Evolutionary conservation across 176 grass and related monocot genomes (phyloP), one percentile per base, ranked within the genome.

Genomic region (Triticum monococcum): DNA sequence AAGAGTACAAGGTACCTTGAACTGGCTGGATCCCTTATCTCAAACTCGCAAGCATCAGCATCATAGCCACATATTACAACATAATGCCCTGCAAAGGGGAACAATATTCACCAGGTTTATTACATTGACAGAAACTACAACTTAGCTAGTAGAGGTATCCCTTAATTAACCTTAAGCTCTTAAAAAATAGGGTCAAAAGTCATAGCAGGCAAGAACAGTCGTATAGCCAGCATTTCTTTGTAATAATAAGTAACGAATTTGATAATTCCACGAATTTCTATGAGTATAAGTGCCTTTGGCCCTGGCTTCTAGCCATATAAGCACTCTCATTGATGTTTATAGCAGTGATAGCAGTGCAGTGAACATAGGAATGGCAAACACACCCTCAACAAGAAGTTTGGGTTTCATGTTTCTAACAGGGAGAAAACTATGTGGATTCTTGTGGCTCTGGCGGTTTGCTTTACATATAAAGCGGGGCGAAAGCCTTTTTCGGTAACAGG

Each of bases 11-110:
- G 4, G 31, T 92, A 98, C 97, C 97, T 92, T 5, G 97, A 92
- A 90, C 92, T 94, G 81, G 97, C 94, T 35, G 97, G 97, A 87
- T 98, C 97, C 86, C 97, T 92, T 89, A 99, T 99, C 87, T 99
- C 97, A 94, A 99, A 99, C 90, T 99, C 90, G 52, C 75, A 85
- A 75, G 85, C 76, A 77, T 93, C 92, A 57, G 90, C 87, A 91
- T 98, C 94, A 81, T 94, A 98, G 31, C 97, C 97, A 85, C 97
- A 98, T 88, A 98, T 94, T 65, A 98, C 79, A 61, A 98, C 82
- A 92, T 98, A 98, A 77, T 98, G 97, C 32, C 96, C 96, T 98
- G 84, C 38, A 84, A 79, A 62, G 10, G 26, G 46, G 18, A 87
- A 68, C 60, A 65, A 3, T 13, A 68, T n/a, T 36, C 68, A 64